Percentiles rank a stretch among this genome's conserved stretches.
These are phyloP conservation scores for Fusarium solani-melongenae DNA, from an alignment of 2,329 filamentous ascomycete genomes.

Conservation along the genomic window DNA sequence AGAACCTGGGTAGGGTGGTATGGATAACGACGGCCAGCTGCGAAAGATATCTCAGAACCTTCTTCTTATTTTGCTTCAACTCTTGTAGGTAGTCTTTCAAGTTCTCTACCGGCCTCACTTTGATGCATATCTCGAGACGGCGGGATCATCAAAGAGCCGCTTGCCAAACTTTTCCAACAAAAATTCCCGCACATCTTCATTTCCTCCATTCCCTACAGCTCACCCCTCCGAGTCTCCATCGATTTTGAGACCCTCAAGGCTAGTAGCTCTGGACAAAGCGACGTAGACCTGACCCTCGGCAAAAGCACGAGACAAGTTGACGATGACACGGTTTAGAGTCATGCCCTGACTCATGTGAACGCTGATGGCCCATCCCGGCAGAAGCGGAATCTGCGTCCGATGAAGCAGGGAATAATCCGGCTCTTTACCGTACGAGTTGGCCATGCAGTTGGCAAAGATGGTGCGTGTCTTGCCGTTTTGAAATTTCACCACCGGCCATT, in stretches of 20 bases:
- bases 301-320: conserved; percentile 64
- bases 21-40: conserved; percentile 10
- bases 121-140: conserved; percentile 8
- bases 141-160: not conserved
- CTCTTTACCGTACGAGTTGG: conserved; percentile 57
- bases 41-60: not conserved
- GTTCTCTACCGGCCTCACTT: not conserved
- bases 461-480: conserved; percentile 56
- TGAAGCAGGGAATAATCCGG: conserved; percentile 61
- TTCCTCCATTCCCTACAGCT: not conserved
- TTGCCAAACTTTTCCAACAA: not conserved
- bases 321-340: conserved; percentile 68
- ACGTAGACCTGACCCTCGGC: conserved; percentile 72
- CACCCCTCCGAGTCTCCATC: not conserved
- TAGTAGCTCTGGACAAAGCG: conserved; percentile 37
- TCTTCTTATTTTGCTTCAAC: not conserved
- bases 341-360: conserved; percentile 73
- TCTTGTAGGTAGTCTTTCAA: not conserved
- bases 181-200: not conserved
- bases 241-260: conserved; percentile 31
- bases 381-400: conserved; percentile 71
- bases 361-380: conserved; percentile 71
- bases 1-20: conserved; percentile 3
- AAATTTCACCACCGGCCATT: conserved; percentile 57
- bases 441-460: conserved; percentile 63